phyloP scores from a whole-genome alignment of 257 asterid genomes.

The Agastache rugosa region DNA sequence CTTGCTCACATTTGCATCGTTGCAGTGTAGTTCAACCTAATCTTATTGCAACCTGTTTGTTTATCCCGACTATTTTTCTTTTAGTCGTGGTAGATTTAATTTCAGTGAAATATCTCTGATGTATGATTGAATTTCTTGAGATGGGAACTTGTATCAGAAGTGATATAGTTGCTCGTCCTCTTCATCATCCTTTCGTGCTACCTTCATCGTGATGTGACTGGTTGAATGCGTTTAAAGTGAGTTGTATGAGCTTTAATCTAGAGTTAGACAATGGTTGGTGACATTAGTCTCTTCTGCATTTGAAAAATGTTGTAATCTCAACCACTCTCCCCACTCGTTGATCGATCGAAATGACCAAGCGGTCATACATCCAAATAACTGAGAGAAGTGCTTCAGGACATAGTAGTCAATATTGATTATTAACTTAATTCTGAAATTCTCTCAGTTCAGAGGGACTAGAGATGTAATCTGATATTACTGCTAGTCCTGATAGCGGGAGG shows the following conservation, averaged over 20 bases:
- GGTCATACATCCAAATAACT: no score
- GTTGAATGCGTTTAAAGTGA: background rate
- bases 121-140: background rate
- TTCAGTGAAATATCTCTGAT: background rate
- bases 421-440: no score
- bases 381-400: no score
- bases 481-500: no score
- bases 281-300: background rate
- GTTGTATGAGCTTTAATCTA: background rate
- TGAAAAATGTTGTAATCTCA: no score
- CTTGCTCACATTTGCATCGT: background rate
- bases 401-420: no score
- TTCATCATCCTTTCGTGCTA: background rate
- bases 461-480: background rate
- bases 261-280: background rate
- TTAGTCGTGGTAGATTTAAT: background rate
- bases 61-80: background rate
- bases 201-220: background rate
- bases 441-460: no score
- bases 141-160: background rate
- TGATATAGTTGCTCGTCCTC: background rate
- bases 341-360: no score
- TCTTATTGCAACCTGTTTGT: background rate
- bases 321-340: no score
- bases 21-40: background rate